Evolutionary conservation across 2,329 filamentous ascomycete genomes (phyloP).

Genomic region (Trichoderma guizhouense): DNA sequence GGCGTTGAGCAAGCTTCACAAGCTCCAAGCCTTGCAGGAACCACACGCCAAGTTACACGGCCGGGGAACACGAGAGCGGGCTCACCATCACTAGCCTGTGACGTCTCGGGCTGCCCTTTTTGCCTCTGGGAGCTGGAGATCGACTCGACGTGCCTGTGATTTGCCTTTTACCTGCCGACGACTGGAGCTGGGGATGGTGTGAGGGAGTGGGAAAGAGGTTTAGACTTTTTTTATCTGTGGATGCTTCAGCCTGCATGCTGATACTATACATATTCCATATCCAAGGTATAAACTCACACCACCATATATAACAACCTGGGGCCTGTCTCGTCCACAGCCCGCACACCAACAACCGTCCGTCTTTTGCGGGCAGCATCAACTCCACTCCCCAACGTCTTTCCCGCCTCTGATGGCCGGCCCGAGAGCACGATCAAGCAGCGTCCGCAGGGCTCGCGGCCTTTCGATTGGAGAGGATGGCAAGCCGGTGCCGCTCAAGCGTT

Average conservation of each 20-base stretch:
- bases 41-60: constrained; percentile 5
- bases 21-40: constrained; percentile 16
- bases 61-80: constrained; percentile 8
- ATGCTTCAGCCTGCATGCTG: constrained; percentile 8
- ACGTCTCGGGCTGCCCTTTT: background rate
- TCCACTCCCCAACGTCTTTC: constrained; percentile 5
- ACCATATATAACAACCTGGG: background rate
- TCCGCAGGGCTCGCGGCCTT: constrained; percentile 25
- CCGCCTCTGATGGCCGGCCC: constrained; percentile 16
- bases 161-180: background rate
- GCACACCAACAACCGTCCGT: background rate
- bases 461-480: constrained; percentile 27
- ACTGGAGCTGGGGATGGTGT: background rate
- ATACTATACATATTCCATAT: background rate
- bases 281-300: background rate
- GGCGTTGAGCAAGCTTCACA: constrained; percentile 16
- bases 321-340: constrained; percentile 4
- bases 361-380: constrained; percentile 4
- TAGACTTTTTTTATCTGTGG: constrained; percentile 13
- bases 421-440: constrained; percentile 16
- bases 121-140: background rate
- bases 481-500: constrained; percentile 39
- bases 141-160: background rate
- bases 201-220: background rate
- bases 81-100: constrained; percentile 13